phyloP scores from a whole-genome alignment of 2,329 filamentous ascomycete genomes.

The Mycosphaerella sp. region DNA sequence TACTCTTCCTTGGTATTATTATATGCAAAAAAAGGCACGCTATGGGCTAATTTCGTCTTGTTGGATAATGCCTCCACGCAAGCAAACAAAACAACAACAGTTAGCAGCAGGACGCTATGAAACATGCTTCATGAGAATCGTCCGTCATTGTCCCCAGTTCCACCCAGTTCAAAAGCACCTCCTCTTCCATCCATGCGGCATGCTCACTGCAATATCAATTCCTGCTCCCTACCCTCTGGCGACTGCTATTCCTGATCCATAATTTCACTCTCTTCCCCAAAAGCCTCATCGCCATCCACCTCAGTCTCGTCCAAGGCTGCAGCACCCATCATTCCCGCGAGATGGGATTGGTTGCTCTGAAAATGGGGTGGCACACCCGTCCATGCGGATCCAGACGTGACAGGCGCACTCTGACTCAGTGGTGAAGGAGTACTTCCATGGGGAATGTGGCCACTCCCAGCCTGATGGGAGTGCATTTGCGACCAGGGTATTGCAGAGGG shows the following conservation, averaged over 20 bases:
- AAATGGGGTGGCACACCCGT: conserved; percentile 7
- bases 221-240: not conserved
- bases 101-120: too few species aligned
- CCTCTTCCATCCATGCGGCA: too few species aligned
- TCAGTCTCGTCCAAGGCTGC: conserved; percentile 33
- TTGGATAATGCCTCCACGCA: too few species aligned
- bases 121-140: too few species aligned
- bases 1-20: too few species aligned
- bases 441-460: not conserved
- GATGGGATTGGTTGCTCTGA: conserved; percentile 26
- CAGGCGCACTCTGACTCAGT: conserved; percentile 30
- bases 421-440: conserved; percentile 10
- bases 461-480: not conserved
- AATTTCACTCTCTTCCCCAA: conserved; percentile 42
- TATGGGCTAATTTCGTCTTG: too few species aligned
- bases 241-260: conserved; percentile 29
- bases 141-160: too few species aligned
- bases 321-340: conserved; percentile 35
- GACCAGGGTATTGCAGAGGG: conserved; percentile 19
- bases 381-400: conserved; percentile 23
- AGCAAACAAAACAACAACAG: too few species aligned
- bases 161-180: too few species aligned
- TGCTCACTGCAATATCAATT: not conserved
- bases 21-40: too few species aligned
- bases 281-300: conserved; percentile 39